Percentiles rank a stretch among this genome's conserved stretches.
Evolutionary conservation across 805 yeast species (phyloP).

Genomic region (Hanseniaspora lindneri): DNA sequence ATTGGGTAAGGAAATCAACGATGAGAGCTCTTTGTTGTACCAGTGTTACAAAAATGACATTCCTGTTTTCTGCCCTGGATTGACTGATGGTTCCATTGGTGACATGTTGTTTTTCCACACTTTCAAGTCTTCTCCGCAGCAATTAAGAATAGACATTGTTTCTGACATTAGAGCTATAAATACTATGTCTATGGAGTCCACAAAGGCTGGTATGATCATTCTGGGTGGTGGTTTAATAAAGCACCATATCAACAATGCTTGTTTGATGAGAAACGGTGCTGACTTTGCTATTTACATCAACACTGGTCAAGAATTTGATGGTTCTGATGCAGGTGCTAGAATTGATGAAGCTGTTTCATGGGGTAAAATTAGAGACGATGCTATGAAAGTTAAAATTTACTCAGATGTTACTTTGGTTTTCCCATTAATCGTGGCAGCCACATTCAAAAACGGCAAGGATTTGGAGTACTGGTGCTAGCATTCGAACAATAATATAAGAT

Average conservation of each 20-base stretch:
- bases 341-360: conserved; percentile 98
- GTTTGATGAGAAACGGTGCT: conserved; percentile 98
- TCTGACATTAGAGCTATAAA: conserved; percentile 86
- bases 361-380: conserved; percentile 97
- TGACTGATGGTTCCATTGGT: conserved; percentile 97
- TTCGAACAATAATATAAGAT: too few relatives aligned
- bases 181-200: conserved; percentile 89
- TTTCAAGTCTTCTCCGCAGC: conserved; percentile 83
- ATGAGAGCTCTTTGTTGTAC: conserved; percentile 83
- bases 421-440: conserved; percentile 95
- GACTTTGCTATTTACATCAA: conserved; percentile 94
- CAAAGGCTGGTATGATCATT: conserved; percentile 87
- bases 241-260: conserved; percentile 96
- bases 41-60: conserved; percentile 97
- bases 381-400: conserved; percentile 79
- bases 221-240: conserved; percentile 94
- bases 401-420: conserved; percentile 92
- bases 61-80: conserved; percentile 93
- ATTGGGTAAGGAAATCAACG: conserved; percentile 87
- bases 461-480: conserved; percentile 18
- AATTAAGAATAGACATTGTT: conserved; percentile 81
- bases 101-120: conserved; percentile 99
- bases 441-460: conserved; percentile 60
- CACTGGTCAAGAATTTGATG: conserved; percentile 98
- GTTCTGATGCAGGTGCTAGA: conserved; percentile 98